phyloP scores from a whole-genome alignment of 805 yeast genomes.

The Ogataea saltuana region DNA sequence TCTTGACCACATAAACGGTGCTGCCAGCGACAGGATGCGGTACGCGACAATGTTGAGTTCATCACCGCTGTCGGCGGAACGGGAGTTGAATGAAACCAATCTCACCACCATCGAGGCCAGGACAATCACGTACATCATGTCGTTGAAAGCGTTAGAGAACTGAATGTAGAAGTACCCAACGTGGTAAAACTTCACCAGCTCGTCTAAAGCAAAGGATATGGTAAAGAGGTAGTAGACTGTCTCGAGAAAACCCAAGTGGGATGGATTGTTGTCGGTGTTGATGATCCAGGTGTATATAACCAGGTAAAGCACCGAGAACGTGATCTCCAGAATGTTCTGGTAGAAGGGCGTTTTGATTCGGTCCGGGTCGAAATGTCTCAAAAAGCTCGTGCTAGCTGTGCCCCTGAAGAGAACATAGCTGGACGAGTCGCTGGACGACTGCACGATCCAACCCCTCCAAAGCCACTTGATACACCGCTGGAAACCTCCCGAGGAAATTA shows the following conservation, averaged over 20 bases:
- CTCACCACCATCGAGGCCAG: conserved; percentile 56
- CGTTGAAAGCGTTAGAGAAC: conserved; percentile 81
- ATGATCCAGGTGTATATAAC: conserved; percentile 61
- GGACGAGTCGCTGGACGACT: conserved; percentile 66
- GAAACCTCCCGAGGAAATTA: conserved; percentile 78
- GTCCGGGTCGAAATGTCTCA: conserved; percentile 74
- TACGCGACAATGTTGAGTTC: conserved; percentile 45
- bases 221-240: conserved; percentile 63
- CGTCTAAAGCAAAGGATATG: conserved; percentile 66
- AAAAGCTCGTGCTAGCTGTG: conserved; percentile 52
- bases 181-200: conserved; percentile 67
- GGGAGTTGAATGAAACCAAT: conserved; percentile 39
- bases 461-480: conserved; percentile 87
- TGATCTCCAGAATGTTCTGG: conserved; percentile 72
- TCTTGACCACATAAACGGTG: conserved; percentile 87
- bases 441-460: conserved; percentile 93
- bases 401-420: conserved; percentile 66
- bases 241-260: conserved; percentile 49
- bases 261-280: conserved; percentile 51
- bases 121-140: conserved; percentile 60
- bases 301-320: conserved; percentile 64
- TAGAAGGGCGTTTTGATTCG: conserved; percentile 83
- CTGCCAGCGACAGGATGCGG: conserved; percentile 71
- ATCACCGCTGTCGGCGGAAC: conserved; percentile 27
- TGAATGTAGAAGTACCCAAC: conserved; percentile 72